A percentile compares a stretch with the other conserved stretches of the same genome.
Evolutionary conservation across 352 stramenopile species (phyloP).

Genomic region (Poterioochromonas sp.): DNA sequence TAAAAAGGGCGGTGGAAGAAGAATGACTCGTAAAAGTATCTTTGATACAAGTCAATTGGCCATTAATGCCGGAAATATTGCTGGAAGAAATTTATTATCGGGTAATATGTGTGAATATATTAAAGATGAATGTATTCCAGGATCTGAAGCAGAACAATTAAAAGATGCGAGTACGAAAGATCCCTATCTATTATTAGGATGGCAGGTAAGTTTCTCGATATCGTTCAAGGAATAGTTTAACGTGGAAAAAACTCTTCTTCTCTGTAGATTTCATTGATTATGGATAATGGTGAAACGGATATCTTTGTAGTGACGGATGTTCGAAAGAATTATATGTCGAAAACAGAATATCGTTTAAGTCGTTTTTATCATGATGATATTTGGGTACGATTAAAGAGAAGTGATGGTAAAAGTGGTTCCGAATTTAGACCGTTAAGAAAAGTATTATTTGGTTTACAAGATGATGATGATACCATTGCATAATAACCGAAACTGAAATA

Average conservation of each 20-base stretch:
- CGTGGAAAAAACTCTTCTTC: too few relatives aligned
- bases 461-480: not conserved
- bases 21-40: not conserved
- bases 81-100: not conserved
- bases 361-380: not conserved
- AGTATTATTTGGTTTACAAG: not conserved
- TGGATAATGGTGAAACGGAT: not conserved
- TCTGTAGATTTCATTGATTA: slow-evolving; percentile 6
- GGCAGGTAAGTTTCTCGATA: slow-evolving; percentile 1
- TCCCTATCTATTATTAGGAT: not conserved
- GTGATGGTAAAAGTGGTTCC: not conserved
- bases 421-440: not conserved
- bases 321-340: slow-evolving; percentile 1
- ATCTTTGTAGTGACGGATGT: slow-evolving; percentile 18
- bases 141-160: not conserved
- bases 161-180: not conserved
- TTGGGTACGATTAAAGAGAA: not conserved
- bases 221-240: too few relatives aligned
- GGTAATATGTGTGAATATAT: not conserved
- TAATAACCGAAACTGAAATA: too few relatives aligned
- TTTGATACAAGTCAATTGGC: not conserved
- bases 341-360: slow-evolving; percentile 16
- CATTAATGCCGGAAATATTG: not conserved
- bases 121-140: not conserved
- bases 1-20: not conserved